Evolutionary conservation across 176 grass and related monocot species (phyloP).

Genomic region (Oryza coarctata): DNA sequence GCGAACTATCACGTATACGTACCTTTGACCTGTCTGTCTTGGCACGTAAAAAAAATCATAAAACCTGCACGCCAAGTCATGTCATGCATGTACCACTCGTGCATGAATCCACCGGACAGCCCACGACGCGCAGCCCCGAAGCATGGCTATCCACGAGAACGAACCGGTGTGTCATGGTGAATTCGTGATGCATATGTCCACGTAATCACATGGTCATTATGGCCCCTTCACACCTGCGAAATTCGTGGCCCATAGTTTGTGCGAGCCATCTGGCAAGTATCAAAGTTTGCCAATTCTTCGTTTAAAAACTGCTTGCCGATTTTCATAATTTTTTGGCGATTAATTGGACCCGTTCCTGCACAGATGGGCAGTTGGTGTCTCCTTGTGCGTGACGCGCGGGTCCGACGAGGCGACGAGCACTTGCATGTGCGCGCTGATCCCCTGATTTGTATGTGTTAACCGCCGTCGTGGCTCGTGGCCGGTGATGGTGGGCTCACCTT

Average conservation of each 20-base stretch:
- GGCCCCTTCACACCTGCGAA: not conserved
- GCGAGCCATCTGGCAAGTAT: slow-evolving; percentile 31
- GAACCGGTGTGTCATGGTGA: not conserved
- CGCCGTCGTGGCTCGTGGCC: slow-evolving; percentile 42
- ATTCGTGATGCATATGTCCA: not conserved
- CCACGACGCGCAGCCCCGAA: not conserved
- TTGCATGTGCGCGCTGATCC: slow-evolving; percentile 70
- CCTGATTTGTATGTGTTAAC: slow-evolving; percentile 48
- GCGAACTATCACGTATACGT: not conserved
- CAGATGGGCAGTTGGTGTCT: slow-evolving; percentile 30
- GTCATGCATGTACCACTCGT: not conserved
- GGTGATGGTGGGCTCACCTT: slow-evolving; percentile 15
- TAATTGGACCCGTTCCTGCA: not conserved
- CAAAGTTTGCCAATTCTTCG: not conserved
- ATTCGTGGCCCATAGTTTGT: not conserved
- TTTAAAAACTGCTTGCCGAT: too few relatives aligned
- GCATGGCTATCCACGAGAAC: not conserved
- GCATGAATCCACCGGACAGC: not conserved
- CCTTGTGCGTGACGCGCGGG: not conserved
- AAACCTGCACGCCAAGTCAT: not conserved
- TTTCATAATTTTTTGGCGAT: not conserved
- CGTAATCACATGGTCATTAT: slow-evolving; percentile 6
- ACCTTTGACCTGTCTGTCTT: not conserved
- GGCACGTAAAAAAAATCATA: not conserved
- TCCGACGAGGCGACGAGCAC: slow-evolving; percentile 39